phyloP scores from a whole-genome alignment of 495 filamentous ascomycete genomes.

The Podospora pseudopauciseta region DNA sequence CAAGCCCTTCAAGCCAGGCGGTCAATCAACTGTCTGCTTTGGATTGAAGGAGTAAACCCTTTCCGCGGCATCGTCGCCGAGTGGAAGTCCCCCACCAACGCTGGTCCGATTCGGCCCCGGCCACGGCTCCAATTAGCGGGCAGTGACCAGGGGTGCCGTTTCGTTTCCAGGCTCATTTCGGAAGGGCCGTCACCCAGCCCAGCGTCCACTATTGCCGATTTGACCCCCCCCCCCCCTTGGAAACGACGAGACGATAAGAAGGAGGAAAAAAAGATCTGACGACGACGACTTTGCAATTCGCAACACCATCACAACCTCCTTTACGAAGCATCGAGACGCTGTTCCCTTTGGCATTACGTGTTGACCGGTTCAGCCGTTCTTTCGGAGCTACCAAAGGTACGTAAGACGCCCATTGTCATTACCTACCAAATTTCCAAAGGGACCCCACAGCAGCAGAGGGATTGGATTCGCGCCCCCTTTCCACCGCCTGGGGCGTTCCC shows the following conservation, averaged over 20 bases:
- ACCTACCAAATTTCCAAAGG: background rate
- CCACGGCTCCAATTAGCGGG: slow-evolving; percentile 14
- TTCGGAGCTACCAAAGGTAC: slow-evolving; percentile 8
- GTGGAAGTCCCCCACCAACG: slow-evolving; percentile 7
- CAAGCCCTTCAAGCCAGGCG: slow-evolving; percentile 6
- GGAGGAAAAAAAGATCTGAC: background rate
- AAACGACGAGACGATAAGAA: background rate
- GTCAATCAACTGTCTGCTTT: slow-evolving; percentile 8
- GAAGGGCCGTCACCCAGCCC: background rate
- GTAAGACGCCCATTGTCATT: slow-evolving; percentile 10
- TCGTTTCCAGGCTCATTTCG: slow-evolving; percentile 22
- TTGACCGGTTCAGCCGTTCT: background rate
- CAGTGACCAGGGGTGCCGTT: slow-evolving; percentile 17
- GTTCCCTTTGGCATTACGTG: slow-evolving; percentile 1
- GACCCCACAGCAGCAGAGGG: background rate
- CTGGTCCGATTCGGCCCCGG: slow-evolving; percentile 2
- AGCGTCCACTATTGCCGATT: slow-evolving; percentile 7
- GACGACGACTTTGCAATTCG: background rate
- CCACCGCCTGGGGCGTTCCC: slow-evolving; percentile 6
- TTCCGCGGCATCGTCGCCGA: background rate
- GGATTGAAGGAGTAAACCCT: background rate
- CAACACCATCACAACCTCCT: background rate
- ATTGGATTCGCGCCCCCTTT: background rate
- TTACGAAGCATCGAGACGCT: background rate
- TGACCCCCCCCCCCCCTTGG: background rate